A percentile compares a stretch with the other conserved stretches of the same genome.
These are phyloP conservation scores for Spatholobus suberectus DNA, from an alignment of 306 rosid genomes.

Conservation along the genomic window DNA sequence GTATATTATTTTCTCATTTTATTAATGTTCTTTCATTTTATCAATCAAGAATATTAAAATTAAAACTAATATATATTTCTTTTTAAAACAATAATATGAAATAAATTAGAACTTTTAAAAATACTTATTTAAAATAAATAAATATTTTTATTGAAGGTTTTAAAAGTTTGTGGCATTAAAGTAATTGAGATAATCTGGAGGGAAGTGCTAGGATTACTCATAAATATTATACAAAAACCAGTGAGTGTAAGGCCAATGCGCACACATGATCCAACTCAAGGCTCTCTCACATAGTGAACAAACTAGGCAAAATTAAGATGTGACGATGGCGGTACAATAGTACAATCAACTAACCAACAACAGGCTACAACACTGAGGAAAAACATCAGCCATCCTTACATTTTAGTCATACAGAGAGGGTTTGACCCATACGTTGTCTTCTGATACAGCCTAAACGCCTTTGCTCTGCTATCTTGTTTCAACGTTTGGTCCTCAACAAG, in stretches of 20 bases:
- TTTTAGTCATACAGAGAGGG: slow-evolving; percentile 51
- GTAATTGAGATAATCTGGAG: neutral
- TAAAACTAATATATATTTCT: too few species aligned
- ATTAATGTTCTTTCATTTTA: too few species aligned
- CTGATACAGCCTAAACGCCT: slow-evolving; percentile 78
- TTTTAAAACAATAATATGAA: too few species aligned
- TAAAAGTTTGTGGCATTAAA: too few species aligned
- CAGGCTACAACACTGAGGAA: too few species aligned
- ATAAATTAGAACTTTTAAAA: neutral
- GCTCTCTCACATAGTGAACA: slow-evolving; percentile 37
- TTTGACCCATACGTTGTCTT: slow-evolving; percentile 81
- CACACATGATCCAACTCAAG: neutral
- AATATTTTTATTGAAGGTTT: too few species aligned
- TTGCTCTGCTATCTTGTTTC: slow-evolving; percentile 68
- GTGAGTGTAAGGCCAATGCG: too few species aligned
- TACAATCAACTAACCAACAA: slow-evolving; percentile 2
- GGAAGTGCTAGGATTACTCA: neutral
- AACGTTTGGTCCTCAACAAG: slow-evolving; percentile 85
- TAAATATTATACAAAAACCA: neutral
- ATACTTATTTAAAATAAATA: too few species aligned
- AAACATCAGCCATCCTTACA: slow-evolving; percentile 56
- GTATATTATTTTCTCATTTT: too few species aligned
- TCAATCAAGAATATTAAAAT: too few species aligned
- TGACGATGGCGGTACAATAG: neutral
- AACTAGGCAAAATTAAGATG: neutral